phyloP scores from a whole-genome alignment of 306 rosid species.

The Vigna hirtella region DNA sequence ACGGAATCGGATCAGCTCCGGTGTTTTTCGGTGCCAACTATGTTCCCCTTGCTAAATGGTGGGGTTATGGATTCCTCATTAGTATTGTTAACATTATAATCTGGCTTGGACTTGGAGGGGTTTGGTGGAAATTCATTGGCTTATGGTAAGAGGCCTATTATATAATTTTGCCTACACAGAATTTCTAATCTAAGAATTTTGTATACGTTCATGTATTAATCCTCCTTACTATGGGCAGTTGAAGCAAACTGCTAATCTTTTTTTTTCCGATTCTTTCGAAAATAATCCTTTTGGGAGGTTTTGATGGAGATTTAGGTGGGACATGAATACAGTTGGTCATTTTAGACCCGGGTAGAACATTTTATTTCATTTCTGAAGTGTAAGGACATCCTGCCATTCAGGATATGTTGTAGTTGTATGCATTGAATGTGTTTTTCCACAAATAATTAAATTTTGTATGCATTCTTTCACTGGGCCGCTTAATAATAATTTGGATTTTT shows the following conservation, averaged over 20 bases:
- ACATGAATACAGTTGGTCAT: slow-evolving; percentile 44
- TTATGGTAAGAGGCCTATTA: slow-evolving; percentile 68
- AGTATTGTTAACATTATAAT: slow-evolving; percentile 83
- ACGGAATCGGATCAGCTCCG: slow-evolving; percentile 98
- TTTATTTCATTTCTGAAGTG: slow-evolving; percentile 50
- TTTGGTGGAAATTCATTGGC: slow-evolving; percentile 95
- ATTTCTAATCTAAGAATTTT: slow-evolving; percentile 37
- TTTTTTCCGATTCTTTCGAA: slow-evolving; percentile 50
- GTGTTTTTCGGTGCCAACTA: slow-evolving; percentile 96
- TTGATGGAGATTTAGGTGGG: slow-evolving; percentile 48
- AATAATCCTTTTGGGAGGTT: slow-evolving; percentile 55
- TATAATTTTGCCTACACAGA: slow-evolving; percentile 43
- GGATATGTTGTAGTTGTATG: slow-evolving; percentile 44
- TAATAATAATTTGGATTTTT: not conserved
- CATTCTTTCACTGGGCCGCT: not conserved
- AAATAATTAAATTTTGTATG: not conserved
- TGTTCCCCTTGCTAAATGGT: slow-evolving; percentile 93
- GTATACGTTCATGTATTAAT: slow-evolving; percentile 42
- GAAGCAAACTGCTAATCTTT: slow-evolving; percentile 51
- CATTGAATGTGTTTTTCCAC: slow-evolving; percentile 26
- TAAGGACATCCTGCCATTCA: slow-evolving; percentile 39
- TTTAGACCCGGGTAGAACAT: slow-evolving; percentile 48
- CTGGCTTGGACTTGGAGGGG: slow-evolving; percentile 93
- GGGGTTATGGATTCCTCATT: slow-evolving; percentile 94
- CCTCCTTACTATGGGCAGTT: slow-evolving; percentile 43